These are phyloP conservation scores for Sanghuangporus sanghuang DNA, from an alignment of 1,284 basidiomycete genomes.

Conservation along the genomic window DNA sequence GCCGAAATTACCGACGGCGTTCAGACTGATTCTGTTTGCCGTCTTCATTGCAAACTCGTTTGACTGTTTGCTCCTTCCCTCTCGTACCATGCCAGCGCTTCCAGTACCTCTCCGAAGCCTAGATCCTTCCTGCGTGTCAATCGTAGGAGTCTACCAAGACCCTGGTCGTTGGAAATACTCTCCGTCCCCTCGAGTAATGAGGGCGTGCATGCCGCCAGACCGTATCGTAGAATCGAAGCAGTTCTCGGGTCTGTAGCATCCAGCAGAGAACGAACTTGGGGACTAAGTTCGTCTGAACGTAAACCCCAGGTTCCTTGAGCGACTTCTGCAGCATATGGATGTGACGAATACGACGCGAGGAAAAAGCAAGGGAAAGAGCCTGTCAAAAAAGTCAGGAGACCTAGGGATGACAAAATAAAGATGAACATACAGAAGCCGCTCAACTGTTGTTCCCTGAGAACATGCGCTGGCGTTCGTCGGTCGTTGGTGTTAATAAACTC, in stretches of 20 bases:
- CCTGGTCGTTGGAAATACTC: slow-evolving; percentile 36
- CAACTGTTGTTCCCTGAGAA: slow-evolving; percentile 58
- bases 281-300: slow-evolving; percentile 61
- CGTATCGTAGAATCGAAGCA: slow-evolving; percentile 12
- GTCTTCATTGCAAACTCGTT: neutral
- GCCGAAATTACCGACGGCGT: neutral
- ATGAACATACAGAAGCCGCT: slow-evolving; percentile 66
- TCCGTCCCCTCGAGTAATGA: neutral
- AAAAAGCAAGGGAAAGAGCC: slow-evolving; percentile 74
- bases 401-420: neutral
- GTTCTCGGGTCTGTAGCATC: slow-evolving; percentile 32
- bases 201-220: slow-evolving; percentile 6
- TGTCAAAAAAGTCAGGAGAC: slow-evolving; percentile 23
- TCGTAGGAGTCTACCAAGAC: slow-evolving; percentile 61
- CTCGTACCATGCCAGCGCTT: slow-evolving; percentile 15
- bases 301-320: slow-evolving; percentile 68
- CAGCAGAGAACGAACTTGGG: slow-evolving; percentile 56
- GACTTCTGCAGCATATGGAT: slow-evolving; percentile 44
- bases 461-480: slow-evolving; percentile 34
- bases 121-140: slow-evolving; percentile 73
- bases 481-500: slow-evolving; percentile 22
- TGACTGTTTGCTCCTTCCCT: slow-evolving; percentile 1
- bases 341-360: slow-evolving; percentile 49
- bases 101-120: slow-evolving; percentile 51
- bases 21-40: neutral